Conservation (phyloP, 805 yeast genomes). For the Kodamaea lidongshanica region DNA sequence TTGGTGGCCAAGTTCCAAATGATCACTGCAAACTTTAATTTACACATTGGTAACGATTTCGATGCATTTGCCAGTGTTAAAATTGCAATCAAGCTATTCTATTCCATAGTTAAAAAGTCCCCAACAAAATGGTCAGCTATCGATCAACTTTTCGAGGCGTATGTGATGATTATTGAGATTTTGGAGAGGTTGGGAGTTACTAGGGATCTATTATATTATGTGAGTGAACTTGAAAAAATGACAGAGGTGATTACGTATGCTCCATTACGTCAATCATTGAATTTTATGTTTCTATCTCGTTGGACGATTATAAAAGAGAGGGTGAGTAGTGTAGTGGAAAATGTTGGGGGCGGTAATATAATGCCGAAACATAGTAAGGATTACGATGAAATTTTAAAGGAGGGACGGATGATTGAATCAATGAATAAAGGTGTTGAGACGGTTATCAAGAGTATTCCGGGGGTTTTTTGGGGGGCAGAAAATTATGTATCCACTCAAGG, state of each 20-base stretch:
- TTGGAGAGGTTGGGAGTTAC: slow-evolving; percentile 48
- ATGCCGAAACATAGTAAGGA: too few relatives aligned
- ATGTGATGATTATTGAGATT: slow-evolving; percentile 32
- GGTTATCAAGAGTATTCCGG: too few relatives aligned
- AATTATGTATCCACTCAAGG: too few relatives aligned
- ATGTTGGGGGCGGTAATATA: too few relatives aligned
- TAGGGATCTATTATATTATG: slow-evolving; percentile 52
- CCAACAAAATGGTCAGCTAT: slow-evolving; percentile 33
- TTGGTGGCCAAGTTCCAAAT: slow-evolving; percentile 32
- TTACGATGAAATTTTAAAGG: too few relatives aligned
- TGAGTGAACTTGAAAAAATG: slow-evolving; percentile 43
- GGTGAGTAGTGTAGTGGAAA: too few relatives aligned
- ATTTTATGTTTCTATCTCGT: too few relatives aligned
- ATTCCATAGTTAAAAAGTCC: slow-evolving; percentile 46
- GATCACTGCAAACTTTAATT: slow-evolving; percentile 21
- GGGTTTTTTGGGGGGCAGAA: too few relatives aligned
- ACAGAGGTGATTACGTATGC: slow-evolving; percentile 13
- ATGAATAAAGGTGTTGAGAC: too few relatives aligned
- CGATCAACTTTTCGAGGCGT: slow-evolving; percentile 29
- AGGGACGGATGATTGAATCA: too few relatives aligned
- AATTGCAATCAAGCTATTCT: slow-evolving; percentile 45
- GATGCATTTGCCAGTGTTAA: slow-evolving; percentile 38
- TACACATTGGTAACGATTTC: slow-evolving; percentile 13
- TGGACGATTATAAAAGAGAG: too few relatives aligned
- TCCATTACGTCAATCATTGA: slow-evolving; percentile 4